phyloP scores from a whole-genome alignment of 1,284 basidiomycete genomes.

The Neotropicomus parvogracilis region DNA sequence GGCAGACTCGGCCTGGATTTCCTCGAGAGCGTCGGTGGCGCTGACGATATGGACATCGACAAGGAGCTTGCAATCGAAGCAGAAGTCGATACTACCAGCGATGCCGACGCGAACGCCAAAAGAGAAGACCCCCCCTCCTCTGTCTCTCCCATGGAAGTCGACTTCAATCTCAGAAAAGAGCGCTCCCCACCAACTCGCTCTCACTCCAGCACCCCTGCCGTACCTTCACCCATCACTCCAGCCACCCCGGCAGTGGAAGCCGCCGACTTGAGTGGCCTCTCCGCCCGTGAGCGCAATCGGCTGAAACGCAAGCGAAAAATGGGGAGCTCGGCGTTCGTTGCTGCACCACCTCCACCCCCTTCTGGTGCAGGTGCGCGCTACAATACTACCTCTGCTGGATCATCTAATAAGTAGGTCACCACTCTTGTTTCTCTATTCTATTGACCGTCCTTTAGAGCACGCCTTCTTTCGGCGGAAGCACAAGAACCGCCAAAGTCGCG shows the following conservation, averaged over 20 bases:
- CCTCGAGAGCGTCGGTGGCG: conserved; percentile 61
- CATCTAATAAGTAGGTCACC: conserved; percentile 55
- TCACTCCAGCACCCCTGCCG: conserved; percentile 54
- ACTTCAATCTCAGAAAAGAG: conserved; percentile 32
- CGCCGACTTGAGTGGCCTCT: conserved; percentile 53
- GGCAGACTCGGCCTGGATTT: conserved; percentile 78
- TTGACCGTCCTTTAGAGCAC: conserved; percentile 47
- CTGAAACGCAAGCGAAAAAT: conserved; percentile 89
- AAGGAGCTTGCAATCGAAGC: conserved; percentile 69
- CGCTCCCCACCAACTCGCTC: conserved; percentile 30
- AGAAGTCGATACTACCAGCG: conserved; percentile 46
- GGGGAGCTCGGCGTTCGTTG: conserved; percentile 76
- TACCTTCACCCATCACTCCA: conserved; percentile 49
- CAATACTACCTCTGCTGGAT: conserved; percentile 49
- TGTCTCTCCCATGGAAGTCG: conserved; percentile 39
- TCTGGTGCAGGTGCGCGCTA: conserved; percentile 53
- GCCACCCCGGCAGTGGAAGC: conserved; percentile 37
- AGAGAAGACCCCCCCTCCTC: conserved; percentile 34
- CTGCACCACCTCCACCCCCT: conserved; percentile 61
- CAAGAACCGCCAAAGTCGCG: conserved; percentile 46
- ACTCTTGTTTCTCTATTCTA: neutral
- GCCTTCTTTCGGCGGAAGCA: conserved; percentile 61
- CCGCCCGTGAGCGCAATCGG: conserved; percentile 85
- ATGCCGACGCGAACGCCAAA: conserved; percentile 40
- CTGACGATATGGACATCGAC: conserved; percentile 77